Percentiles rank a stretch among this genome's conserved stretches.
Evolutionary conservation across 192 early-diverging fungal genomes (phyloP).

Genomic region (Spizellomyces sp.): DNA sequence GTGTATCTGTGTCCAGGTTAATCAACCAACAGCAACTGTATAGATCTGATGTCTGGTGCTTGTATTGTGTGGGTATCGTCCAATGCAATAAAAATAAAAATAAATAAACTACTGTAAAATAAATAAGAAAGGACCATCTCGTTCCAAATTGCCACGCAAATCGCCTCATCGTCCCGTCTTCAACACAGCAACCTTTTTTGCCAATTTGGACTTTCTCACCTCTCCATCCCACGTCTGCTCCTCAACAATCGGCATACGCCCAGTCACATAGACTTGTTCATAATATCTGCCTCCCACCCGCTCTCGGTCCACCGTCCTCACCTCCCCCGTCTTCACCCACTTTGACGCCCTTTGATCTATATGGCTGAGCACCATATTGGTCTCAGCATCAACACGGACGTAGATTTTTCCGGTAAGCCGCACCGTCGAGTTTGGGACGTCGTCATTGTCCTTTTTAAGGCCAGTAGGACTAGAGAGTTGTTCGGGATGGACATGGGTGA

Average conservation of each 20-base stretch:
- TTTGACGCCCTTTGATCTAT: not conserved
- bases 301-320: constrained; percentile 9
- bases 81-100: no score
- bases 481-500: not conserved
- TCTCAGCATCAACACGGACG: constrained; percentile 1
- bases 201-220: no score
- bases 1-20: no score
- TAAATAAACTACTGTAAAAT: no score
- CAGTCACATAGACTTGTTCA: not conserved
- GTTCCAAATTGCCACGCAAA: no score
- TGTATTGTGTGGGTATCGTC: no score
- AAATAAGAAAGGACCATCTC: no score
- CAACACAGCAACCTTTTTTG: no score
- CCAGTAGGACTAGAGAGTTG: not conserved
- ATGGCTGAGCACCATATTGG: not conserved
- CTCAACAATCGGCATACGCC: constrained; percentile 7
- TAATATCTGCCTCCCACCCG: constrained; percentile 6
- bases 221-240: constrained; percentile 1
- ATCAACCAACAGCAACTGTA: no score
- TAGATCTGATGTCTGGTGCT: no score
- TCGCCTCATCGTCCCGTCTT: no score
- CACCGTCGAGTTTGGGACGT: not conserved
- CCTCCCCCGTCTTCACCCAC: constrained; percentile 7
- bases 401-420: not conserved
- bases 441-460: not conserved